Percentiles rank a stretch among this genome's conserved stretches.
phyloP scores from a whole-genome alignment of 176 grass and related monocot species.

The Dendrocalamus sinicus region DNA sequence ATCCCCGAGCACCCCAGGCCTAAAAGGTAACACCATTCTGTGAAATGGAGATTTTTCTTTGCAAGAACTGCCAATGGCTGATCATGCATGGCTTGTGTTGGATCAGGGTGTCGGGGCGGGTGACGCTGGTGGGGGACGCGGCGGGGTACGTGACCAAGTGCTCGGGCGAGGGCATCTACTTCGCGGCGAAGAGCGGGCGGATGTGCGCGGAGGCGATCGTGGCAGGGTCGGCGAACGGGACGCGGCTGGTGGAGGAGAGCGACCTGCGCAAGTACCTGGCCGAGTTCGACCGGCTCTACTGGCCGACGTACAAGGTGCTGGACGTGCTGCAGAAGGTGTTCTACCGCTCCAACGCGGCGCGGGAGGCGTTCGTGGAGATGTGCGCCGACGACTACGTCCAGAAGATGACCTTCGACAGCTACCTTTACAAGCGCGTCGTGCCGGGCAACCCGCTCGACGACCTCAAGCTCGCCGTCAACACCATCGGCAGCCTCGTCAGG shows the following conservation, averaged over 20 bases:
- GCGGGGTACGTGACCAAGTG: conserved; percentile 99
- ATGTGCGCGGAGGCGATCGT: conserved; percentile 95
- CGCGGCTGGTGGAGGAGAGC: conserved; percentile 81
- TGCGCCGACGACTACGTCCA: conserved; percentile 98
- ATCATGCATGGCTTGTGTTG: not conserved
- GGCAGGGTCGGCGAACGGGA: conserved; percentile 78
- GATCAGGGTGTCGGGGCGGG: conserved; percentile 63
- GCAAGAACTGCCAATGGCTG: not conserved
- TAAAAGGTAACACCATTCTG: conserved; percentile 52
- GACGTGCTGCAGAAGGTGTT: conserved; percentile 99
- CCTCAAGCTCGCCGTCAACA: conserved; percentile 93
- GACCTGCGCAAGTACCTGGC: conserved; percentile 94
- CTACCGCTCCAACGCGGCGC: conserved; percentile 90
- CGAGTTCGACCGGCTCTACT: conserved; percentile 91
- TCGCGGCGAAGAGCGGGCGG: conserved; percentile 89
- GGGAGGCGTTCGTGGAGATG: conserved; percentile 99
- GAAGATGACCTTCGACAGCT: conserved; percentile 99
- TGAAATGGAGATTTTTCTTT: too few relatives aligned
- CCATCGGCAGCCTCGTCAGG: conserved; percentile 92
- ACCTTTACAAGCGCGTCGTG: conserved; percentile 96
- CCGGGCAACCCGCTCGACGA: conserved; percentile 96
- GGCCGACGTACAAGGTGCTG: conserved; percentile 99
- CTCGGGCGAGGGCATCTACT: conserved; percentile 98
- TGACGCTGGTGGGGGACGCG: conserved; percentile 87
- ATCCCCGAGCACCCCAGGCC: conserved; percentile 93